phyloP scores from a whole-genome alignment of 2,329 filamentous ascomycete species.

The Lojkania enalia region DNA sequence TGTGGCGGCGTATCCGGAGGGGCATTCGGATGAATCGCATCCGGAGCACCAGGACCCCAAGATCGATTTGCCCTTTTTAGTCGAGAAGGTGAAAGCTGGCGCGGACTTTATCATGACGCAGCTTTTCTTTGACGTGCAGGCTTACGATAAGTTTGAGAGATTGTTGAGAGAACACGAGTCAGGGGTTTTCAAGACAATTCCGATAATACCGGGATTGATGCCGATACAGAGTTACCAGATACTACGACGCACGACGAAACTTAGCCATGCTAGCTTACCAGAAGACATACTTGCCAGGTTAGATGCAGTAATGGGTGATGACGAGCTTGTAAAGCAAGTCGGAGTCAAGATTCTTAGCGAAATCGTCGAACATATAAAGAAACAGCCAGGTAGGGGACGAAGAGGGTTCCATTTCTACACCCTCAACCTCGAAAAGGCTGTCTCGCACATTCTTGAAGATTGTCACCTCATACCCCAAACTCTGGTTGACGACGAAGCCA shows the following conservation, averaged over 20 bases:
- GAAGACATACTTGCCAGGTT: conserved; percentile 69
- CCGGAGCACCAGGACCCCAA: conserved; percentile 71
- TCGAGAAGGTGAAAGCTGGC: conserved; percentile 88
- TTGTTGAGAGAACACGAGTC: conserved; percentile 78
- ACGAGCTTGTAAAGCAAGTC: conserved; percentile 77
- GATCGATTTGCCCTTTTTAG: conserved; percentile 79
- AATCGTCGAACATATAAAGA: conserved; percentile 77
- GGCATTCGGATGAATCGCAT: conserved; percentile 88
- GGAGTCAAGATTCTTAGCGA: conserved; percentile 84
- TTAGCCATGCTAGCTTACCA: conserved; percentile 87
- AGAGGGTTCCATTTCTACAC: conserved; percentile 97
- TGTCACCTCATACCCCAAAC: conserved; percentile 75
- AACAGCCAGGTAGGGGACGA: conserved; percentile 51
- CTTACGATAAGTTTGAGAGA: conserved; percentile 79
- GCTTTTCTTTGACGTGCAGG: conserved; percentile 87
- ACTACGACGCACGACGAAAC: conserved; percentile 88
- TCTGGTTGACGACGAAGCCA: conserved; percentile 38
- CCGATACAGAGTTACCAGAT: conserved; percentile 98
- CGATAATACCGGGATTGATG: conserved; percentile 94
- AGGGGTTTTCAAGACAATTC: conserved; percentile 80
- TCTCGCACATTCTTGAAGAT: conserved; percentile 87
- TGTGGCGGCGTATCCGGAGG: conserved; percentile 92
- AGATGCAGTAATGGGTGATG: conserved; percentile 74
- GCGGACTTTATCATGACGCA: conserved; percentile 99
- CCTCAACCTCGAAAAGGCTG: conserved; percentile 91